Evolutionary conservation across 495 filamentous ascomycete genomes (phyloP).

Genomic region (Penicillium tannophilum): DNA sequence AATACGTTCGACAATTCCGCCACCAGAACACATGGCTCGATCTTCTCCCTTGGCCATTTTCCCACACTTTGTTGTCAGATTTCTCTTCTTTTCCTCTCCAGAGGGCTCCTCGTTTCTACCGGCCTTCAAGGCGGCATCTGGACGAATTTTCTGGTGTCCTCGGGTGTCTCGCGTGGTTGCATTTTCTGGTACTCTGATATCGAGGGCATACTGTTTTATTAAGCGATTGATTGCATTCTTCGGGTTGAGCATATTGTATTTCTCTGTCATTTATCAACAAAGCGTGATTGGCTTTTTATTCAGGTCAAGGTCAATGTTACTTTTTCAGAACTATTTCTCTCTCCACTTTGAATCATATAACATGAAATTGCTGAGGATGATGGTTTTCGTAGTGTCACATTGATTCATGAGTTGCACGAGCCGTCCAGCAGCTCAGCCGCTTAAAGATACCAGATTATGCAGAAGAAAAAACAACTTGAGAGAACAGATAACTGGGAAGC

Average conservation of each 20-base stretch:
- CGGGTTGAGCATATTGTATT: slow-evolving; percentile 25
- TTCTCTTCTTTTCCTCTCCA: neutral
- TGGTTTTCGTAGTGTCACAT: neutral
- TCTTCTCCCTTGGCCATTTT: neutral
- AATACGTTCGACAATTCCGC: slow-evolving; percentile 15
- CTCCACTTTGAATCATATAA: neutral
- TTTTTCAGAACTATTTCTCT: slow-evolving; percentile 7
- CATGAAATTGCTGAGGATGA: neutral
- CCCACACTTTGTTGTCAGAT: neutral
- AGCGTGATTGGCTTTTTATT: slow-evolving; percentile 1
- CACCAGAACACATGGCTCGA: neutral
- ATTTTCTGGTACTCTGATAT: slow-evolving; percentile 23
- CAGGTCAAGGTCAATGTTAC: slow-evolving; percentile 14
- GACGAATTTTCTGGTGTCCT: slow-evolving; percentile 5
- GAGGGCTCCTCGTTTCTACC: slow-evolving; percentile 3
- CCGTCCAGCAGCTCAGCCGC: neutral
- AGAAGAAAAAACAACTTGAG: neutral
- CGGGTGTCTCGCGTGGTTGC: slow-evolving; percentile 7
- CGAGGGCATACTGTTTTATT: slow-evolving; percentile 32
- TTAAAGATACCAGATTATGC: neutral
- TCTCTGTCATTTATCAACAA: slow-evolving; percentile 18
- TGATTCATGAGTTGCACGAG: neutral
- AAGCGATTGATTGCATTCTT: slow-evolving; percentile 33
- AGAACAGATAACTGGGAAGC: neutral
- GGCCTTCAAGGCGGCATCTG: slow-evolving; percentile 2